These are phyloP conservation scores for Blumeria graminis DNA, from an alignment of 2,329 filamentous ascomycete genomes.

Conservation along the genomic window DNA sequence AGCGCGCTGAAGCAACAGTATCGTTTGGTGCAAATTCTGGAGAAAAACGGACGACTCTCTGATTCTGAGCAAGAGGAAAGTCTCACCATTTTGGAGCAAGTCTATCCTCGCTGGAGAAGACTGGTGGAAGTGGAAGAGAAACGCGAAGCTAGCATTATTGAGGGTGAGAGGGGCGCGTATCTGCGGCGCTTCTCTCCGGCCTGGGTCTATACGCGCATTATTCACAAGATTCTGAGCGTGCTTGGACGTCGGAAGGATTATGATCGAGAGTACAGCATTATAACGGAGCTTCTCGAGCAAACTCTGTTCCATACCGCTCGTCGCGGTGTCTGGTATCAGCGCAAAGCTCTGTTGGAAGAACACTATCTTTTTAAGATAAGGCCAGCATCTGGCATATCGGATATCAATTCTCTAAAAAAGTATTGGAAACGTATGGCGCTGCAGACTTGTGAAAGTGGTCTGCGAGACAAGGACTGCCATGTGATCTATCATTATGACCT, in stretches of 20 bases:
- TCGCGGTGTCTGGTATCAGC: conserved; percentile 83
- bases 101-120: conserved; percentile 59
- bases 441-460: conserved; percentile 59
- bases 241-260: conserved; percentile 67
- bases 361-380: conserved; percentile 58
- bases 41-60: conserved; percentile 48
- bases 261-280: conserved; percentile 46
- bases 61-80: conserved; percentile 36
- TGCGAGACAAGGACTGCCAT: conserved; percentile 77
- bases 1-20: conserved; percentile 61
- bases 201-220: conserved; percentile 79
- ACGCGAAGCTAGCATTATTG: conserved; percentile 27
- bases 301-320: conserved; percentile 64
- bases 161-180: conserved; percentile 56
- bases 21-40: conserved; percentile 56
- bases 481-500: conserved; percentile 84
- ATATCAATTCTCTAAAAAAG: conserved; percentile 43
- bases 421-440: conserved; percentile 60
- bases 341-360: conserved; percentile 81
- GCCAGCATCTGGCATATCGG: conserved; percentile 6
- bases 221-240: conserved; percentile 65
- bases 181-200: conserved; percentile 72
- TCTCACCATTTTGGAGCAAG: conserved; percentile 43
- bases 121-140: conserved; percentile 58
- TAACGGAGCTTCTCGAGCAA: conserved; percentile 55